A percentile compares a stretch with the other conserved stretches of the same genome.
Evolutionary conservation across 1,284 basidiomycete genomes (phyloP).

Genomic region (Pseudomicrostroma phylloplanum): DNA sequence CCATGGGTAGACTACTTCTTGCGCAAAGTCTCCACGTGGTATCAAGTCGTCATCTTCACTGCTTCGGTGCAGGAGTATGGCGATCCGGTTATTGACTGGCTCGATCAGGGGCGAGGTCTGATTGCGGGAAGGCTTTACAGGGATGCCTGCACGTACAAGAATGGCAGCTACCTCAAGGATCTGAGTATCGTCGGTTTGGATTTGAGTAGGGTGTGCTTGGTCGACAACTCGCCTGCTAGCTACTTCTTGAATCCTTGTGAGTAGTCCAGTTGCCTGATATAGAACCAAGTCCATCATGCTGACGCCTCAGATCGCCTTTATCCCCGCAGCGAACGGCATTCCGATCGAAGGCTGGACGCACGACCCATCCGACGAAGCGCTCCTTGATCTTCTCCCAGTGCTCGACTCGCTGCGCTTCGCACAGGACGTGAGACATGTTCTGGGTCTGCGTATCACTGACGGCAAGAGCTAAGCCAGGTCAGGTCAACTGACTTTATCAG

Average conservation of each 20-base stretch:
- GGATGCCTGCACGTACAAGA: constrained; percentile 88
- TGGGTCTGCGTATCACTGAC: constrained; percentile 56
- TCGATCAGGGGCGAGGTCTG: constrained; percentile 81
- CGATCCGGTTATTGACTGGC: constrained; percentile 98
- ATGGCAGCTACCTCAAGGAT: constrained; percentile 93
- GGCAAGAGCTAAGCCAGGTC: background rate
- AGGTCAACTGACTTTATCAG: no score
- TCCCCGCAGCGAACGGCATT: constrained; percentile 76
- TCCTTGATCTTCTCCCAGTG: constrained; percentile 88
- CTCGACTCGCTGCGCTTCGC: constrained; percentile 93
- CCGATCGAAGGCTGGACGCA: constrained; percentile 99
- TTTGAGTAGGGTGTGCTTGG: constrained; percentile 79
- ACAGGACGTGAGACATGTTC: constrained; percentile 82
- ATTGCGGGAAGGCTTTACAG: constrained; percentile 82
- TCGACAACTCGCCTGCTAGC: constrained; percentile 92
- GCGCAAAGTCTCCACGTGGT: constrained; percentile 78
- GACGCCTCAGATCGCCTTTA: background rate
- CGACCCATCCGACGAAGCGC: constrained; percentile 90
- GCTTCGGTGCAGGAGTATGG: constrained; percentile 99
- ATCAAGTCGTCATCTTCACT: constrained; percentile 96
- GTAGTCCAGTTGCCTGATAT: constrained; percentile 52
- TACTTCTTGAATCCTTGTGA: constrained; percentile 82
- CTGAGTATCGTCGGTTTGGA: constrained; percentile 79
- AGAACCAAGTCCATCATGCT: background rate
- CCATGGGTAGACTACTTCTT: constrained; percentile 69